Evolutionary conservation across 257 asterid genomes (phyloP), one percentile per base, ranked within the genome.

Genomic region (Thymus mandschuricus): DNA sequence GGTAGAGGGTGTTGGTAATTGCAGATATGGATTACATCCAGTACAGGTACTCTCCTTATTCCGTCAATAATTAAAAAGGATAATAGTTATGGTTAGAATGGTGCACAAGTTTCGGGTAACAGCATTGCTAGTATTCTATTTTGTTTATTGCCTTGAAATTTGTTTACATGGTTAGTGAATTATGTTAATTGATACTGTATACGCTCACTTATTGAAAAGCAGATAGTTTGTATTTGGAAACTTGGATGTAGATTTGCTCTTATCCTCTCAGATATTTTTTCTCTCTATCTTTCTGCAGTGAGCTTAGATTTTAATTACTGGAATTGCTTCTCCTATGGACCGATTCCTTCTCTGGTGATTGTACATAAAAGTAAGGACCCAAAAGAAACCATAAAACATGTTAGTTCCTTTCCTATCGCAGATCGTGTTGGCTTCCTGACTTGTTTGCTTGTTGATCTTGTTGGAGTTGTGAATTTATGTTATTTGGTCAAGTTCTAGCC

Each of bases 1-100:
- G 13, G 96, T 94, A 65, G 99, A 94, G 81, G 97, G 97, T 59
- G 75, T 94, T 30, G 99, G 99, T 67, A 94, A 81, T 80, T 80
- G 78, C 56, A 91, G 85, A 81, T 70, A 60, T 71, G 98, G 99
- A 28, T 81, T 94, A 82, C 99, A 94, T 79, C 99, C 99, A 28
- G 76, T 94, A 68, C 99, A 94, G 99, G 99, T 89, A 82, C 28
- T 28, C 41, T 61, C 28, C 69, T 68, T 69, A 28, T 67, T 55
- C 51, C 54, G n/a, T 64, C 62, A 54, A 15, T 48, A 30, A 33
- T 12, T 62, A 60, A 58, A 60, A 51, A 43, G 61, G 56, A 50
- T 31, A 58, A 40, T 74, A 58, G 64, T 56, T 45, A 3, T 3
- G 46, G 54, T 57, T 41, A 41, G 6, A 69, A 30, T 68, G 60